phyloP scores from a whole-genome alignment of 768 basidiomycete species.

The Phylloporus arenicola region DNA sequence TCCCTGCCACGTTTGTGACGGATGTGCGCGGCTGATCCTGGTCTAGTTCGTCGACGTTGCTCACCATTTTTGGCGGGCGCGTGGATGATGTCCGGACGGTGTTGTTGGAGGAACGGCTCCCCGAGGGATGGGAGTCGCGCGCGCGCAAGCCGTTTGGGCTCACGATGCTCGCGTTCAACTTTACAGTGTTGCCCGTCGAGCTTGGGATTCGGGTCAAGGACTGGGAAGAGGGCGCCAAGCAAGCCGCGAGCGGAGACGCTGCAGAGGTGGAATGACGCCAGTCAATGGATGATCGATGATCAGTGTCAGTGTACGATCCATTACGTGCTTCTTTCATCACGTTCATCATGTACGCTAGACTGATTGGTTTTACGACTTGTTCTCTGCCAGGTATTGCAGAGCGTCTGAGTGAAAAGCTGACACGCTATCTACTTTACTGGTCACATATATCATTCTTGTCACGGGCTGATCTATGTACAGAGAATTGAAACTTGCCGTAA shows the following conservation, averaged over 20 bases:
- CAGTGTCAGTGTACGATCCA: too few species aligned
- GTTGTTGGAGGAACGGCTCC: slow-evolving; percentile 63
- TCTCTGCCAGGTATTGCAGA: too few species aligned
- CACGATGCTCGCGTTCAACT: slow-evolving; percentile 56
- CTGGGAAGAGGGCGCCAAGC: slow-evolving; percentile 8
- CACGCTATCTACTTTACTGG: too few species aligned
- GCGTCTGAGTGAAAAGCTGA: too few species aligned
- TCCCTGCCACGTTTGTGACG: neutral
- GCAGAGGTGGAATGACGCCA: neutral
- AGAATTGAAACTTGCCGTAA: too few species aligned
- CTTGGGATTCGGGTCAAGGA: slow-evolving; percentile 16
- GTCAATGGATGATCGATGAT: neutral
- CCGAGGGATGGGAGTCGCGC: slow-evolving; percentile 66
- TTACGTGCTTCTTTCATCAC: too few species aligned
- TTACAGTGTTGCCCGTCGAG: slow-evolving; percentile 23
- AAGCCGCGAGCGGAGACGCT: neutral
- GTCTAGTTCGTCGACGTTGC: slow-evolving; percentile 57
- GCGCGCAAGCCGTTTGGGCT: slow-evolving; percentile 50
- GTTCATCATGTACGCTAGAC: too few species aligned
- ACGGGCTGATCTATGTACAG: too few species aligned
- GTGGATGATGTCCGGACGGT: slow-evolving; percentile 49
- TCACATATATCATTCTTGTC: too few species aligned
- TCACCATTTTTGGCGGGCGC: slow-evolving; percentile 65
- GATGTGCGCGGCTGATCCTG: neutral
- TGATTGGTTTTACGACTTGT: too few species aligned